phyloP scores from a whole-genome alignment of 169 alveolate genomes.

The Plasmodium billcollinsi region DNA sequence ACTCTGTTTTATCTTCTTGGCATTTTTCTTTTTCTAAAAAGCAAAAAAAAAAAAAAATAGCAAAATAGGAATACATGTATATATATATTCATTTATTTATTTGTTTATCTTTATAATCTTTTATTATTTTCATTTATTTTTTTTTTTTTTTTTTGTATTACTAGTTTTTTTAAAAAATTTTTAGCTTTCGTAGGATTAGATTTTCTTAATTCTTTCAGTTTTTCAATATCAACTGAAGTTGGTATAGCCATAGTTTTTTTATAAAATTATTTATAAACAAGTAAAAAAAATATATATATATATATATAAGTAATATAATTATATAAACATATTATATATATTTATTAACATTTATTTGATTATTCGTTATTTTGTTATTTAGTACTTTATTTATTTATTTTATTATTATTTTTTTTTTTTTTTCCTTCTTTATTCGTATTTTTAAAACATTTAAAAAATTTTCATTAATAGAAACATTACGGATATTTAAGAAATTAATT shows the following conservation, averaged over 20 bases:
- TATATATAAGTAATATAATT: too few species aligned
- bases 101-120: too few species aligned
- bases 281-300: too few species aligned
- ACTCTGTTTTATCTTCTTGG: slow-evolving; percentile 49
- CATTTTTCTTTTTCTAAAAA: slow-evolving; percentile 64
- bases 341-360: background rate
- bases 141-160: slow-evolving; percentile 10
- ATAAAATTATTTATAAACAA: too few species aligned
- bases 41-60: background rate
- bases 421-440: background rate
- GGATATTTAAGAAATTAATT: too few species aligned
- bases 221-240: slow-evolving; percentile 30
- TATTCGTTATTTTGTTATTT: background rate
- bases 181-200: slow-evolving; percentile 81
- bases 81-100: too few species aligned
- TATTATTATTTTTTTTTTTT: background rate
- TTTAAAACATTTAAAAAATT: background rate
- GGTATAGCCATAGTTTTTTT: slow-evolving; percentile 24
- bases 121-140: too few species aligned
- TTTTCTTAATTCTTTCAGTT: slow-evolving; percentile 80
- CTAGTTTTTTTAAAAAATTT: slow-evolving; percentile 79
- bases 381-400: background rate
- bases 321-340: too few species aligned
- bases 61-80: background rate
- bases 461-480: too few species aligned